A percentile compares a stretch with the other conserved stretches of the same genome.
phyloP scores from a whole-genome alignment of 768 basidiomycete genomes.

The Suillus discolor region DNA sequence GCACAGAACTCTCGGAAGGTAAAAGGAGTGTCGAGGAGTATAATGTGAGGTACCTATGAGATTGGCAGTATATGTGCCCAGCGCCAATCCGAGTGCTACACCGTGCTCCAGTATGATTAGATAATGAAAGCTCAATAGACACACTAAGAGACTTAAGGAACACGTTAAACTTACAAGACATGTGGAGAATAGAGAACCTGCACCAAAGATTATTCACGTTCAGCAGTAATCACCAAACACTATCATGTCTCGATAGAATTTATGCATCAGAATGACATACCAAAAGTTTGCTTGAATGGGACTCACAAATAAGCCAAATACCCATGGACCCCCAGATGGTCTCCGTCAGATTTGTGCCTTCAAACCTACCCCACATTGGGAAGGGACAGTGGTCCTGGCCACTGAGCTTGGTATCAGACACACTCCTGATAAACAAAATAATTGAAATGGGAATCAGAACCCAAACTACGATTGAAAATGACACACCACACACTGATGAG shows the following conservation, averaged over 20 bases:
- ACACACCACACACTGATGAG: background rate
- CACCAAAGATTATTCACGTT: background rate
- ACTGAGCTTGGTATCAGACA: too few species aligned
- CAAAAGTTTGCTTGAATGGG: background rate
- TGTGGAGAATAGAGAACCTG: background rate
- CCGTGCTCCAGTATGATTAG: background rate
- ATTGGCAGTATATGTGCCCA: too few species aligned
- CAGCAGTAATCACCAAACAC: background rate
- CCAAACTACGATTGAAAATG: too few species aligned
- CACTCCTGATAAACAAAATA: too few species aligned
- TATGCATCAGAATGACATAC: background rate
- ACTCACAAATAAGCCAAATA: accelerated
- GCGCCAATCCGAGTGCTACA: too few species aligned
- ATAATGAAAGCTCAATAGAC: background rate
- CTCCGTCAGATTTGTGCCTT: background rate
- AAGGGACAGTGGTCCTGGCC: background rate
- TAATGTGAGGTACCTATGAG: too few species aligned
- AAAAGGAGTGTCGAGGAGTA: too few species aligned
- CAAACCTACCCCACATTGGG: background rate
- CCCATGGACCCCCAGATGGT: background rate
- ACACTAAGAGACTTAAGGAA: background rate
- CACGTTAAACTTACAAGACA: background rate
- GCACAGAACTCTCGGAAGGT: too few species aligned
- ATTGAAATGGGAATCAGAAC: too few species aligned
- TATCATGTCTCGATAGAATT: background rate